A percentile compares a stretch with the other conserved stretches of the same genome.
phyloP scores from a whole-genome alignment of 2,329 filamentous ascomycete genomes.

The Coleophoma eucalyptorum region DNA sequence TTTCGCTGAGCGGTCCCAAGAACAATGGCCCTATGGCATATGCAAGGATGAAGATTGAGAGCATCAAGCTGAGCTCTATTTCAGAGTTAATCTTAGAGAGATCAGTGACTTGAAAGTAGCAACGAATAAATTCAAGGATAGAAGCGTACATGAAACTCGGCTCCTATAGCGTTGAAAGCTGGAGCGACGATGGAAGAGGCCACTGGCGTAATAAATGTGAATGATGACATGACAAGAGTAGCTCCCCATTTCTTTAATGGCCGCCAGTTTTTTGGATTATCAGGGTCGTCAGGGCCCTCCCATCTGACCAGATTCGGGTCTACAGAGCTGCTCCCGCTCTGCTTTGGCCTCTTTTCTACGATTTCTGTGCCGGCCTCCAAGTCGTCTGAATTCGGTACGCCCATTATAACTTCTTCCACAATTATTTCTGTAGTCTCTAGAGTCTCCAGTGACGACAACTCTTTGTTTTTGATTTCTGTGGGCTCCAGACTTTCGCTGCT shows the following conservation, averaged over 20 bases:
- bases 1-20: slow-evolving; percentile 57
- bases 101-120: too few species aligned
- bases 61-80: too few species aligned
- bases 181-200: slow-evolving; percentile 48
- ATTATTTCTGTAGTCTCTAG: too few species aligned
- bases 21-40: slow-evolving; percentile 43
- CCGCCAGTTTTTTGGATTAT: slow-evolving; percentile 10
- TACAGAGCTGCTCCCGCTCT: not conserved
- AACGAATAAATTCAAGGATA: slow-evolving; percentile 5
- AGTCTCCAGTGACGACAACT: too few species aligned
- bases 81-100: too few species aligned
- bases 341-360: too few species aligned
- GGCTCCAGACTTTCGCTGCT: too few species aligned
- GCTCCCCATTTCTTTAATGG: slow-evolving; percentile 37
- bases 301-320: slow-evolving; percentile 25
- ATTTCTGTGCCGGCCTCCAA: too few species aligned
- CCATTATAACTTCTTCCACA: too few species aligned
- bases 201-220: slow-evolving; percentile 43
- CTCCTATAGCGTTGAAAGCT: slow-evolving; percentile 42
- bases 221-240: slow-evolving; percentile 40
- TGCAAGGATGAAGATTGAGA: slow-evolving; percentile 40
- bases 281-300: slow-evolving; percentile 3
- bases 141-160: slow-evolving; percentile 44
- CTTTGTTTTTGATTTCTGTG: too few species aligned
- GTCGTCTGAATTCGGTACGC: too few species aligned